Conservation (phyloP, 2,329 filamentous ascomycete genomes). For the Fusarium armeniacum region DNA sequence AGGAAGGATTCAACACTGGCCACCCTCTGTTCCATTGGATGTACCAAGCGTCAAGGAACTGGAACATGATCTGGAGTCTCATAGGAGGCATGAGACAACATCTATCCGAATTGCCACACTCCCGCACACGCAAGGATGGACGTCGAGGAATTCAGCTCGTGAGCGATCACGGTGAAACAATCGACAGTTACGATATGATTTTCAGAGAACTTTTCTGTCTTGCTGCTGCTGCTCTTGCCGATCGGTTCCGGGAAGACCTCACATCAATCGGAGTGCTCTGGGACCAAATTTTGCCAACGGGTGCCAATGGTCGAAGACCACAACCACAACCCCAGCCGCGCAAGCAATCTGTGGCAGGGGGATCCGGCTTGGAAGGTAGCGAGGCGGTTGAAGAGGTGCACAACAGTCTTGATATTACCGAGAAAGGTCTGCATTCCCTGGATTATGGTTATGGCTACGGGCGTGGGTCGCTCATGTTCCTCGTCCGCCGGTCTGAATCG, state of each 20-base stretch:
- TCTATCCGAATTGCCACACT: conserved; percentile 65
- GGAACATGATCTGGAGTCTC: conserved; percentile 76
- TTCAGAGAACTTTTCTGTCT: conserved; percentile 89
- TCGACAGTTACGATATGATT: conserved; percentile 79
- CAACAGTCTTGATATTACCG: conserved; percentile 55
- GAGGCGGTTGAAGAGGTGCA: conserved; percentile 38
- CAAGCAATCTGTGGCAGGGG: conserved; percentile 35
- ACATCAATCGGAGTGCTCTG: conserved; percentile 77
- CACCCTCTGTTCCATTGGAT: conserved; percentile 91
- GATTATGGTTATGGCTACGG: conserved; percentile 66
- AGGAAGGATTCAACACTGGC: conserved; percentile 80
- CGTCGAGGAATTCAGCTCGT: conserved; percentile 59
- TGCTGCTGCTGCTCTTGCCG: conserved; percentile 80
- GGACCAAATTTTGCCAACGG: conserved; percentile 81
- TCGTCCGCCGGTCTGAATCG: conserved; percentile 74
- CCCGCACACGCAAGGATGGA: conserved; percentile 42
- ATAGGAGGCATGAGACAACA: conserved; percentile 81
- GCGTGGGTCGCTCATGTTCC: conserved; percentile 83
- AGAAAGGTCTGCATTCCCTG: conserved; percentile 56
- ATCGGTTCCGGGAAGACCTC: conserved; percentile 73
- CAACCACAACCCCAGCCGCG: conserved; percentile 18
- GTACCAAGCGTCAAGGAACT: conserved; percentile 84
- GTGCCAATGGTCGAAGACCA: conserved; percentile 53
- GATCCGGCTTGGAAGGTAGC: conserved; percentile 21
- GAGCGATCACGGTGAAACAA: conserved; percentile 68